Percentiles rank a stretch among this genome's conserved stretches.
Conservation (phyloP, 805 yeast genomes). For the Candida taoyuanica region DNA sequence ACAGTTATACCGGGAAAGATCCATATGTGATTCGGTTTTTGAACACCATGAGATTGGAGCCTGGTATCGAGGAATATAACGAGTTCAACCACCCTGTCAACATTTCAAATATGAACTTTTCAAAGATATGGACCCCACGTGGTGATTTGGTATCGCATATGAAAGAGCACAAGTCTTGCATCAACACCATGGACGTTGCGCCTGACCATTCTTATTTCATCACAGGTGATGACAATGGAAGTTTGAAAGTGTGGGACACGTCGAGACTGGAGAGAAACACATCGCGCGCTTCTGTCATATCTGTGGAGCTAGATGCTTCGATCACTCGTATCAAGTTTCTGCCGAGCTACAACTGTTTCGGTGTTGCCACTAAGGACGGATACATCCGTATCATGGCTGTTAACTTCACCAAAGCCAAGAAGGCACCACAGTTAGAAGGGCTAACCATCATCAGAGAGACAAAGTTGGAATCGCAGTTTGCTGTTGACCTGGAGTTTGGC, state of each 20-base stretch:
- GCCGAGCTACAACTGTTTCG: constrained; percentile 52
- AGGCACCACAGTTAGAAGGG: constrained; percentile 16
- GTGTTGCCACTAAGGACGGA: constrained; percentile 42
- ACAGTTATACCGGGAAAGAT: constrained; percentile 66
- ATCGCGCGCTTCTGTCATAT: constrained; percentile 42
- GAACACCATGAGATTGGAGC: constrained; percentile 47
- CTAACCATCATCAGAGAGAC: constrained; percentile 37
- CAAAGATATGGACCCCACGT: constrained; percentile 34
- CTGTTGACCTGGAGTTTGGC: constrained; percentile 40
- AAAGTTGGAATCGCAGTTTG: constrained; percentile 38
- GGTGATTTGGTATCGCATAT: constrained; percentile 61
- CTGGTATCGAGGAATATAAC: constrained; percentile 51
- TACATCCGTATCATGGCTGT: constrained; percentile 34
- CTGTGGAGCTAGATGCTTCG: constrained; percentile 43
- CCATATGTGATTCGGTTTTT: constrained; percentile 58
- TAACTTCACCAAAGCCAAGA: constrained; percentile 25
- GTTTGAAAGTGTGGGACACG: constrained; percentile 75
- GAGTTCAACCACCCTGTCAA: constrained; percentile 54
- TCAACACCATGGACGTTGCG: constrained; percentile 55
- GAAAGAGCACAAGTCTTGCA: constrained; percentile 53
- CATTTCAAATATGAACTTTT: constrained; percentile 2
- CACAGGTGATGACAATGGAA: constrained; percentile 75
- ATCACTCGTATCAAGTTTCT: constrained; percentile 49
- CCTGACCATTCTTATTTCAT: constrained; percentile 63
- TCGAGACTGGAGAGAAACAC: constrained; percentile 58